Evolutionary conservation across 1,284 basidiomycete species (phyloP).

Genomic region (Rhodotorula sp.): DNA sequence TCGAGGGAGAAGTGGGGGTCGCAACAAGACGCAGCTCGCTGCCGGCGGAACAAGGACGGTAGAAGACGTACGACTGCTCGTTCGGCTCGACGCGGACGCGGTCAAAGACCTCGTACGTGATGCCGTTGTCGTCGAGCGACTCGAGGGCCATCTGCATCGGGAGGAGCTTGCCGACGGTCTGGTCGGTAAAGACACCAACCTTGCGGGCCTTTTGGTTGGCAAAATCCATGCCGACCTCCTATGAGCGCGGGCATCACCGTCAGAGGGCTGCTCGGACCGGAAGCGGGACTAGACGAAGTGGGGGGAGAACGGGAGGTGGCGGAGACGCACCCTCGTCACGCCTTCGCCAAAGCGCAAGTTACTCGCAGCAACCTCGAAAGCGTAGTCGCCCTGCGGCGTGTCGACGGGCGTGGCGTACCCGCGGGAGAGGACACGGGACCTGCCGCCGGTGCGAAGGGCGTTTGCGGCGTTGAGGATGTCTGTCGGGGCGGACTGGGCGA

Average conservation of each 20-base stretch:
- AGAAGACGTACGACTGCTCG: slow-evolving; percentile 60
- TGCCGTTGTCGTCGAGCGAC: slow-evolving; percentile 69
- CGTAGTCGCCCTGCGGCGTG: slow-evolving; percentile 78
- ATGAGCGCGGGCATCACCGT: not conserved
- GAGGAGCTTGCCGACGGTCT: slow-evolving; percentile 74
- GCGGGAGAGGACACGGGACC: slow-evolving; percentile 22
- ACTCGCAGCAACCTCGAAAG: slow-evolving; percentile 88
- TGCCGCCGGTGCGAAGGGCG: slow-evolving; percentile 34
- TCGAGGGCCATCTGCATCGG: slow-evolving; percentile 73
- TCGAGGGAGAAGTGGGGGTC: not conserved
- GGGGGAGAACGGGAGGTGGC: not conserved
- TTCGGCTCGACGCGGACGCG: slow-evolving; percentile 86
- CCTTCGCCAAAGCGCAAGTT: slow-evolving; percentile 74
- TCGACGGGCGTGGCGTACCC: slow-evolving; percentile 71
- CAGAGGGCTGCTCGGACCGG: not conserved
- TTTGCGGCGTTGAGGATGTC: slow-evolving; percentile 37
- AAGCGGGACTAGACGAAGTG: not conserved
- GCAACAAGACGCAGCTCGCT: too few species aligned
- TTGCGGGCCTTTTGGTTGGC: slow-evolving; percentile 83
- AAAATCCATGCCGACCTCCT: slow-evolving; percentile 89
- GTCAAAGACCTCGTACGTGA: slow-evolving; percentile 73
- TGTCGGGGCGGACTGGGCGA: slow-evolving; percentile 1
- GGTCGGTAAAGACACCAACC: slow-evolving; percentile 93
- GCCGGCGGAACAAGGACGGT: not conserved
- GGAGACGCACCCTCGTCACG: slow-evolving; percentile 62